These are phyloP conservation scores for Gymnopilus dilepis DNA, from an alignment of 768 basidiomycete genomes.

Conservation along the genomic window DNA sequence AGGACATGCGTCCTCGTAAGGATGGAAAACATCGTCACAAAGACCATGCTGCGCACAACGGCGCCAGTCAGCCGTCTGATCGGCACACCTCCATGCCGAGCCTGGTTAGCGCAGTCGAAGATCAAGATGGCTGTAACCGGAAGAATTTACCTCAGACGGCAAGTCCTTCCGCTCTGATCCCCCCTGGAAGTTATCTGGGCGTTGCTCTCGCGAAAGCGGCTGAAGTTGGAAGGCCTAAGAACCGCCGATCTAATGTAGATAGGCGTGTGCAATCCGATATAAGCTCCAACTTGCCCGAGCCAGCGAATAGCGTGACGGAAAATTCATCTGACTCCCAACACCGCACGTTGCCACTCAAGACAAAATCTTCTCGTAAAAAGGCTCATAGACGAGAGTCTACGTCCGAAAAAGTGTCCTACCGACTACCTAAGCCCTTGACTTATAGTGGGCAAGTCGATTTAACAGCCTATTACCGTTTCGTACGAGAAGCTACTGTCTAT, in stretches of 20 bases:
- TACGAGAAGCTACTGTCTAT: constrained; percentile 21
- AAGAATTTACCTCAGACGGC: background rate
- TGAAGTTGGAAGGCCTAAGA: too few species aligned
- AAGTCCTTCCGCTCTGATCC: constrained; percentile 9
- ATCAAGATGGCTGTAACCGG: background rate
- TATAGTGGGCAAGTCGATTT: constrained; percentile 28
- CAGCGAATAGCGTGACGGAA: too few species aligned
- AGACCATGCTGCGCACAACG: too few species aligned
- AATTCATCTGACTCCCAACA: too few species aligned
- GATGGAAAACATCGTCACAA: too few species aligned
- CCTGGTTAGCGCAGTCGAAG: too few species aligned
- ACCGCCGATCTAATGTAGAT: background rate
- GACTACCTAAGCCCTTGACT: constrained; percentile 20
- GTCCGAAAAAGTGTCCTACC: background rate
- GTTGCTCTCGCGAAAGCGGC: constrained; percentile 9
- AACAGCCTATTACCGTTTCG: constrained; percentile 21
- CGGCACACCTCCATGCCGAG: too few species aligned
- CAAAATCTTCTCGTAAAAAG: background rate
- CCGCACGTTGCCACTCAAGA: too few species aligned
- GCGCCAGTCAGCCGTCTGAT: too few species aligned
- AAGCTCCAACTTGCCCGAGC: too few species aligned
- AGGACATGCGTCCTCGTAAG: too few species aligned
- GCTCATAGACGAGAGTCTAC: background rate
- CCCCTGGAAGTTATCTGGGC: constrained; percentile 11
- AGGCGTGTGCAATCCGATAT: too few species aligned